Percentiles rank a stretch among this genome's conserved stretches.
These are phyloP conservation scores for Ophiostoma pallidulum DNA, from an alignment of 2,329 filamentous ascomycete genomes.

Conservation along the genomic window DNA sequence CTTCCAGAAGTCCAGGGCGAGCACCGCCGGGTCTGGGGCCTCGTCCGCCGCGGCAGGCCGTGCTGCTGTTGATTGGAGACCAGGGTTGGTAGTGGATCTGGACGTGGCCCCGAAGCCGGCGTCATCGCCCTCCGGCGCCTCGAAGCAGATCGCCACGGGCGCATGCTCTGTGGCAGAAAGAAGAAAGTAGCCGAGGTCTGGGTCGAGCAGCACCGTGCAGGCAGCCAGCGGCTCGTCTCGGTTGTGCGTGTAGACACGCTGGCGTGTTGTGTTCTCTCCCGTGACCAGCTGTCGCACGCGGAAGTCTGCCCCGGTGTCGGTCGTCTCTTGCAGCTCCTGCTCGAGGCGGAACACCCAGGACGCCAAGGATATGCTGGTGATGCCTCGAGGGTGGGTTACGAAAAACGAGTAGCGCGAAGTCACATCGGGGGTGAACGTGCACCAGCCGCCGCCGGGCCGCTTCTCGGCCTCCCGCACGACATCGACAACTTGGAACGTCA, in stretches of 20 bases:
- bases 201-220: slow-evolving; percentile 45
- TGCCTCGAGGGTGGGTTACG: slow-evolving; percentile 50
- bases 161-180: slow-evolving; percentile 50
- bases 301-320: slow-evolving; percentile 51
- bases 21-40: slow-evolving; percentile 31
- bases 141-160: slow-evolving; percentile 50
- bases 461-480: slow-evolving; percentile 47
- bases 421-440: slow-evolving; percentile 51
- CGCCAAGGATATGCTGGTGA: slow-evolving; percentile 50
- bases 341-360: slow-evolving; percentile 57
- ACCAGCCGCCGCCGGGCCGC: slow-evolving; percentile 48
- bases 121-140: slow-evolving; percentile 44
- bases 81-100: slow-evolving; percentile 14
- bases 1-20: slow-evolving; percentile 43
- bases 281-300: slow-evolving; percentile 51
- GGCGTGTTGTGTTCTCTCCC: slow-evolving; percentile 45
- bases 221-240: slow-evolving; percentile 43
- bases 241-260: slow-evolving; percentile 47
- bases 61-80: slow-evolving; percentile 19
- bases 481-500: slow-evolving; percentile 55
- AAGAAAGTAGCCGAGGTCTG: slow-evolving; percentile 55
- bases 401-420: slow-evolving; percentile 55
- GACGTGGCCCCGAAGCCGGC: slow-evolving; percentile 29
- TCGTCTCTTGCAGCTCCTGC: slow-evolving; percentile 47
- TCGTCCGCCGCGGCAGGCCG: slow-evolving; percentile 23